A percentile compares a stretch with the other conserved stretches of the same genome.
Evolutionary conservation across 139 green algal species (phyloP).

Genomic region (Closterium sp.): DNA sequence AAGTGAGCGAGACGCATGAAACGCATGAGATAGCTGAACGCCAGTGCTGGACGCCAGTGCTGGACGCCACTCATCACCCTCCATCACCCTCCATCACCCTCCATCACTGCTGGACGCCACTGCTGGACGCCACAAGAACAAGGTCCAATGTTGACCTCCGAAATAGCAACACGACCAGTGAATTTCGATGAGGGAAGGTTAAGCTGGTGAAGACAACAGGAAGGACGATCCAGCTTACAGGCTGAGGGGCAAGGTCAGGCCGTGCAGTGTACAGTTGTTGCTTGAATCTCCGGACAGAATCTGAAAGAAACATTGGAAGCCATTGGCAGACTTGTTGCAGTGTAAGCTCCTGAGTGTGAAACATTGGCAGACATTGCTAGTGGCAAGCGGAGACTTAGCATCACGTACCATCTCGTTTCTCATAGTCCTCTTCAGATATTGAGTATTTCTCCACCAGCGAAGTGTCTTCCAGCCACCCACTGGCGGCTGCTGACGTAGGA

Average conservation of each 20-base stretch:
- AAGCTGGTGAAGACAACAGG: too few species aligned
- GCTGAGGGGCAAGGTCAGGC: neutral
- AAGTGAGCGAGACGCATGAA: too few species aligned
- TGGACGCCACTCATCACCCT: too few species aligned
- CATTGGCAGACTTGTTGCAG: too few species aligned
- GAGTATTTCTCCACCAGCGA: conserved; percentile 95
- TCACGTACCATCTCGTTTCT: conserved; percentile 64
- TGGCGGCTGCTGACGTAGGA: conserved; percentile 72
- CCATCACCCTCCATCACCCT: too few species aligned
- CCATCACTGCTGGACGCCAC: too few species aligned
- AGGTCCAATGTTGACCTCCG: neutral
- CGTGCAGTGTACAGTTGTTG: neutral
- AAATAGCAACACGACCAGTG: neutral
- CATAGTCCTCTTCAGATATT: conserved; percentile 94
- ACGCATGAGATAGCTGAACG: too few species aligned
- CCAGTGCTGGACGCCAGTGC: too few species aligned
- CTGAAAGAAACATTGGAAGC: neutral
- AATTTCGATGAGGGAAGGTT: neutral
- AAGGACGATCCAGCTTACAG: neutral
- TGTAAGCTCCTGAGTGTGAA: neutral
- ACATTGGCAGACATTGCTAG: neutral
- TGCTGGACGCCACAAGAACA: too few species aligned
- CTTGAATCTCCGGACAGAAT: neutral
- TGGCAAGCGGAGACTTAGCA: neutral
- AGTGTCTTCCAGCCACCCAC: conserved; percentile 94